These are phyloP conservation scores for Geopyxis carbonaria DNA, from an alignment of 495 filamentous ascomycete genomes.

Conservation along the genomic window DNA sequence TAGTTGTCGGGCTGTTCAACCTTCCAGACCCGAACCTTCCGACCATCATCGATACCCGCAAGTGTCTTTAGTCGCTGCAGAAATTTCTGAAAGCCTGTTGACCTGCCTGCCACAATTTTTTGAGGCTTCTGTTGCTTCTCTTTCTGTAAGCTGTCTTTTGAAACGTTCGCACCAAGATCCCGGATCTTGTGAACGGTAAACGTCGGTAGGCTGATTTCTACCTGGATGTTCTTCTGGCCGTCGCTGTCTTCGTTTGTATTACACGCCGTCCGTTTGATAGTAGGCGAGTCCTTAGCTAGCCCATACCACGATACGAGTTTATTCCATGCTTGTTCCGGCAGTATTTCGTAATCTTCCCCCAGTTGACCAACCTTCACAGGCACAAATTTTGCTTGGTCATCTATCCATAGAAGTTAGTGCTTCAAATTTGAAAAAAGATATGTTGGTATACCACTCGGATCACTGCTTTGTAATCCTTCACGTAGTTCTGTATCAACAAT, in stretches of 20 bases:
- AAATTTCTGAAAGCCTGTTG: conserved; percentile 51
- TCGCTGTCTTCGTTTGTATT: conserved; percentile 46
- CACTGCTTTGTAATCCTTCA: too few species aligned
- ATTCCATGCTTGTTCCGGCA: conserved; percentile 68
- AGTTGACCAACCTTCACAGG: conserved; percentile 53
- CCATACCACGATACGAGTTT: conserved; percentile 70
- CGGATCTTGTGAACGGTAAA: conserved; percentile 72
- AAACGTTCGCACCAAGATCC: conserved; percentile 37
- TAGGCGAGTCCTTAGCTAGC: conserved; percentile 46
- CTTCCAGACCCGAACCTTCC: conserved; percentile 62
- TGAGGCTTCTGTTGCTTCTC: conserved; percentile 40
- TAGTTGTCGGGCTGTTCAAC: conserved; percentile 23
- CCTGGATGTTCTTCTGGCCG: conserved; percentile 48
- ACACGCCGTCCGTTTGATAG: conserved; percentile 60
- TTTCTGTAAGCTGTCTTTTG: conserved; percentile 39
- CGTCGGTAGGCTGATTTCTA: conserved; percentile 70
- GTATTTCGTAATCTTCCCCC: conserved; percentile 53
- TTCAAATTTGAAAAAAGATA: too few species aligned
- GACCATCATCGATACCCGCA: conserved; percentile 43
- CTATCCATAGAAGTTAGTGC: too few species aligned
- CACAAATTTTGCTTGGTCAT: too few species aligned
- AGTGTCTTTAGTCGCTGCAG: conserved; percentile 52
- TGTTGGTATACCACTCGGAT: too few species aligned
- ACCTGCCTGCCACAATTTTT: conserved; percentile 49
- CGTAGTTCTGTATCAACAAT: conserved; percentile 29